Evolutionary conservation across 2,329 filamentous ascomycete species (phyloP).

Genomic region (Fusarium albosuccineum): DNA sequence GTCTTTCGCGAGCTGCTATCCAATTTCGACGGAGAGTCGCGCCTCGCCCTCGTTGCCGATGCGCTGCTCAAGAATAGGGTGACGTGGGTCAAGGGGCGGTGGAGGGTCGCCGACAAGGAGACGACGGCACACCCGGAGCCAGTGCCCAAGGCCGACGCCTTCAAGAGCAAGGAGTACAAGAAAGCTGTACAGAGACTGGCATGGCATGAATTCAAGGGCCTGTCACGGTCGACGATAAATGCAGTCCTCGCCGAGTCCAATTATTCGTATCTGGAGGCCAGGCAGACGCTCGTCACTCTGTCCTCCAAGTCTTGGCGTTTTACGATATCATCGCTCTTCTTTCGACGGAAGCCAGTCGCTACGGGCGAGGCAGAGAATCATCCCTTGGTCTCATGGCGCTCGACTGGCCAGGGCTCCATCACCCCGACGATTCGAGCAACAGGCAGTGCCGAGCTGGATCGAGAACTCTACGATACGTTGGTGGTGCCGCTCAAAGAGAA

Average conservation of each 20-base stretch:
- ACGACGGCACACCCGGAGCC: constrained; percentile 46
- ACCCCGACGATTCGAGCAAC: constrained; percentile 75
- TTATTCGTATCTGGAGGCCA: constrained; percentile 80
- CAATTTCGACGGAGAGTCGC: constrained; percentile 80
- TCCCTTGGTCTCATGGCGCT: constrained; percentile 73
- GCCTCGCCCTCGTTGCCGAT: constrained; percentile 82
- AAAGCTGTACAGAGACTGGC: constrained; percentile 76
- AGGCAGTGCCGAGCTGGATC: constrained; percentile 73
- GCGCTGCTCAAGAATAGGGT: constrained; percentile 78
- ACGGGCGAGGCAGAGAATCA: constrained; percentile 69
- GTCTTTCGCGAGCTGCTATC: constrained; percentile 86
- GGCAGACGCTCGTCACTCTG: constrained; percentile 76
- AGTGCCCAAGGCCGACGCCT: constrained; percentile 73
- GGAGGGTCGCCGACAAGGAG: constrained; percentile 61
- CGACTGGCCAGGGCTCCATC: constrained; percentile 66
- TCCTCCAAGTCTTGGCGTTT: constrained; percentile 83
- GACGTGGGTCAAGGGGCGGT: constrained; percentile 78
- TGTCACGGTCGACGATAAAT: constrained; percentile 79
- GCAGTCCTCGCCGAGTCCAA: constrained; percentile 86
- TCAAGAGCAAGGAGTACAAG: constrained; percentile 76
- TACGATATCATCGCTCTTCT: constrained; percentile 77
- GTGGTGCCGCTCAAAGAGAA: constrained; percentile 65
- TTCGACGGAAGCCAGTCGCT: constrained; percentile 70
- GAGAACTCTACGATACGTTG: constrained; percentile 70
- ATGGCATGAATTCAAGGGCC: constrained; percentile 80